Conservation (phyloP, 352 stramenopile species). For the Pythium aphanidermatum region DNA sequence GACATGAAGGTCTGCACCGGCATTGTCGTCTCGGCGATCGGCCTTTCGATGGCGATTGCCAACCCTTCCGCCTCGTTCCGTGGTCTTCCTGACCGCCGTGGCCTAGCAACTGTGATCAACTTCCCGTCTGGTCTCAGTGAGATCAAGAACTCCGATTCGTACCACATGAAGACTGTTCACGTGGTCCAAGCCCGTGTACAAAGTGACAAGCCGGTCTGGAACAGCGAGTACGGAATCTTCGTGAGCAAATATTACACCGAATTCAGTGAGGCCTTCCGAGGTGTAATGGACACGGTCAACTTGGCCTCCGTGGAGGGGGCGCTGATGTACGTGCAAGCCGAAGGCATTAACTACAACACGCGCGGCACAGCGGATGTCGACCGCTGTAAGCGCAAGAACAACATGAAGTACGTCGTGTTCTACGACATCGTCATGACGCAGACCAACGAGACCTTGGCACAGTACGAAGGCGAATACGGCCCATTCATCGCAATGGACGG, state of each 20-base stretch:
- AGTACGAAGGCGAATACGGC: conserved; percentile 24
- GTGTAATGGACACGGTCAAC: conserved; percentile 27
- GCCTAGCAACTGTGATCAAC: background rate
- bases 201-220: conserved; percentile 46
- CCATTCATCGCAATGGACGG: conserved; percentile 18
- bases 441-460: conserved; percentile 23
- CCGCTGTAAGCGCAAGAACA: conserved; percentile 34
- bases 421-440: conserved; percentile 29
- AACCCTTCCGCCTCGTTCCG: background rate
- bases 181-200: conserved; percentile 64
- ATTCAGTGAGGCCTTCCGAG: conserved; percentile 1
- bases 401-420: conserved; percentile 38
- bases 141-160: conserved; percentile 3
- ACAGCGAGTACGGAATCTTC: conserved; percentile 42
- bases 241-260: conserved; percentile 36
- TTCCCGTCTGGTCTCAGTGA: background rate
- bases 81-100: background rate
- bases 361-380: conserved; percentile 4
- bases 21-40: background rate
- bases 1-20: conserved; percentile 5
- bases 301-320: conserved; percentile 22
- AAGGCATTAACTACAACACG: conserved; percentile 25
- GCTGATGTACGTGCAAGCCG: conserved; percentile 16
- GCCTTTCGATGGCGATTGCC: too few relatives aligned
- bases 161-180: conserved; percentile 52